Evolutionary conservation across 768 basidiomycete species (phyloP), one percentile per base, ranked within the genome.

Genomic region (Boletus sp.): DNA sequence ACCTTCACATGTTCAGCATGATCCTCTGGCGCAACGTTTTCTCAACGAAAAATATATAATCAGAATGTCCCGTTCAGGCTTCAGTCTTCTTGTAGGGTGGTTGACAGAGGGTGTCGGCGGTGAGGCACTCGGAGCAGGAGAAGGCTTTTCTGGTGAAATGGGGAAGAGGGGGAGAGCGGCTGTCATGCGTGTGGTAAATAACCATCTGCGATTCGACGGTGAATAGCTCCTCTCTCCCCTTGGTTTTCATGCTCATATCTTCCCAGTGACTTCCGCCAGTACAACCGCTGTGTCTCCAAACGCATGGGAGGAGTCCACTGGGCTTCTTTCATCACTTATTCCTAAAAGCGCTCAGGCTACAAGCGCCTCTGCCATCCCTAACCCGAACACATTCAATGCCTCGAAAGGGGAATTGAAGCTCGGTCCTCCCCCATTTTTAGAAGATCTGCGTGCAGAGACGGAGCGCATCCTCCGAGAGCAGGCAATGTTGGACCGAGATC

Each of bases 181-280:
- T 10, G 89, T 98, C 44, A 89, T 98, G 84, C 85, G 88, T 42
- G 93, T 98, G 37, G 89, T 99, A 24, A 97, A 97, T 69, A 95
- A 94, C 69, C 88, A 94, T 67, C 79, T 99, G 36, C 84, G 86
- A 40, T 92, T 98, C 61, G 89, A 95, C 65, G 92, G 95, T 95
- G 74, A 77, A 69, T 46, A 52, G 8, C 7, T 57, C 50, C 36
- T 32, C 54, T 42, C 48, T 37, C 20, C 18, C 41, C 14, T 24
- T 40, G 2, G 28, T 20, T 20, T 45, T 42, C 64, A 55, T 63
- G 72, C 55, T 74, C 55, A 58, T 55, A 37, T 51, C 47, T 46
- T 57, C 61, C 20, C 70, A 91, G 91, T 94, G 12, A 86, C 90
- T 10, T 77, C 87, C 15, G 80, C 86, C 7, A 88, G 83, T 44